Percentiles rank a stretch among this genome's conserved stretches.
phyloP scores from a whole-genome alignment of 805 yeast species.

The Candida suzukii region DNA sequence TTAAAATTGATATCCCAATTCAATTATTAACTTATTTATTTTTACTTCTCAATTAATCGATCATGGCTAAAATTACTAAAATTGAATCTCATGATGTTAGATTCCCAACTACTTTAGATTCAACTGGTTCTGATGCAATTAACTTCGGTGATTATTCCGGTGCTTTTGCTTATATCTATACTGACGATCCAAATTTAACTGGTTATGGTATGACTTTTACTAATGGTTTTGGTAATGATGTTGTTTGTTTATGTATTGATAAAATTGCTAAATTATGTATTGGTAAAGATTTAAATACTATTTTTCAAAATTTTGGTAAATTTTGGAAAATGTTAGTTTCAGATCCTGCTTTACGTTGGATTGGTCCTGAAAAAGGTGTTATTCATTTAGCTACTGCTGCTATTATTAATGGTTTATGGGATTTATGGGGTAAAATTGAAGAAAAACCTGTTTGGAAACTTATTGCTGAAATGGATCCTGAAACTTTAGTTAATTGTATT shows the following conservation, averaged over 20 bases:
- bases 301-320: conserved; percentile 30
- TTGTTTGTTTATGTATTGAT: conserved; percentile 28
- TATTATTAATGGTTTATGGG: conserved; percentile 35
- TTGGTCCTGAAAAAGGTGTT: conserved; percentile 38
- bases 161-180: conserved; percentile 27
- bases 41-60: too few relatives aligned
- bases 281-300: conserved; percentile 24
- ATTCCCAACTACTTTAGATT: conserved; percentile 33
- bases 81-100: conserved; percentile 26
- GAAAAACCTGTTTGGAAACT: conserved; percentile 35
- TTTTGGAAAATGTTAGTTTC: conserved; percentile 34
- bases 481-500: conserved; percentile 31
- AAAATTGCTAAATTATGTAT: conserved; percentile 29
- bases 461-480: conserved; percentile 34
- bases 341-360: conserved; percentile 35
- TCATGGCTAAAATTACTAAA: conserved; percentile 17
- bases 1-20: too few relatives aligned
- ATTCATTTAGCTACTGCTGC: conserved; percentile 35
- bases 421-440: conserved; percentile 32
- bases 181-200: conserved; percentile 18
- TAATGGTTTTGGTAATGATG: conserved; percentile 31
- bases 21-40: too few relatives aligned
- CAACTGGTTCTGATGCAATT: conserved; percentile 37
- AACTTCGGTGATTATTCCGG: conserved; percentile 36
- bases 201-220: conserved; percentile 39